Base-by-base conservation (phyloP, 495 filamentous ascomycete genomes). In the Hypoxylon cercidicola region DNA sequence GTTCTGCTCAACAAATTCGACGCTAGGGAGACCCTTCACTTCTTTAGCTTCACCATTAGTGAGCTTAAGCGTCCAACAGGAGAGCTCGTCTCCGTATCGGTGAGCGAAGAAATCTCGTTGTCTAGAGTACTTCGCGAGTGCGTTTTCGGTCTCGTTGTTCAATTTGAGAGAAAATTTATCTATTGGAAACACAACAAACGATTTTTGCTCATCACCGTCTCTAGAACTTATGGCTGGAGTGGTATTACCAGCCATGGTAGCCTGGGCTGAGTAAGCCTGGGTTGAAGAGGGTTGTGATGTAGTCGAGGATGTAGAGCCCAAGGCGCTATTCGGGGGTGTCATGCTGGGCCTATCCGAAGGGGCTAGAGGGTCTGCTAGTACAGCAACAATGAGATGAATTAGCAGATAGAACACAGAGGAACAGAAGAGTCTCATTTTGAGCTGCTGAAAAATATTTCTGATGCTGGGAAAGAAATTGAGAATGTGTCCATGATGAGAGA, bases 281-380 rank as follows among this genome's bases (percentile, higher is more conserved):
- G 34, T 37, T 37, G 34, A 37, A 37, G 34, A 11, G 13, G 39
- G 39, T n/a, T 41, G 39, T 16, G 39, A 41, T 41, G n/a, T 1
- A 41, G 39, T 41, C n/a, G 39, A 41, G n/a, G 39, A 15, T 6
- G 4, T 41, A 41, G 39, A 41, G 39, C 39, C n/a, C 8, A 41
- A 2, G 16, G 39, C 8, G 1, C 5, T 41, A 41, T 41, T 15
- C n/a, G 39, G 16, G 39, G 39, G 39, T 16, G 39, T 16, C 39
- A 41, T 41, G 39, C 1, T 41, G n/a, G 39, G 1, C 39, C 4
- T 41, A 15, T 41, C 3, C n/a, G 39, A 41, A 16, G 2, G 1
- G n/a, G 1, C 12, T 41, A 16, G 39, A 41, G 39, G 16, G n/a
- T 16, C n/a, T 41, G 39, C n/a, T 16, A 41, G 12, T 16, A 15